These are phyloP conservation scores for Anisodus tanguticus DNA, from an alignment of 257 asterid species.

Conservation along the genomic window DNA sequence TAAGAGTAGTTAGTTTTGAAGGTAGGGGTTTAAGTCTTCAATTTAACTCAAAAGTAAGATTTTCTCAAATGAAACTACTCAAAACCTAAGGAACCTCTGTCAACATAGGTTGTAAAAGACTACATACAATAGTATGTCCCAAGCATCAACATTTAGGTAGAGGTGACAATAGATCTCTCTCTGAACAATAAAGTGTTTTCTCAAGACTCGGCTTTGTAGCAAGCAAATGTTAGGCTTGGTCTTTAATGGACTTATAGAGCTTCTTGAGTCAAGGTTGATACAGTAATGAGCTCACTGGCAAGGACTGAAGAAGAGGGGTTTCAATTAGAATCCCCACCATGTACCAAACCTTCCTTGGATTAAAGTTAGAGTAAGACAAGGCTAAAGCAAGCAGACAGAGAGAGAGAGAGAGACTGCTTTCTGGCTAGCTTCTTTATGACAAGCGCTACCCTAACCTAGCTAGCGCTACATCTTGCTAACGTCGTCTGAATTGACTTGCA, in stretches of 20 bases:
- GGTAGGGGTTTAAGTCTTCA: not conserved
- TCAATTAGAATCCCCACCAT: slow-evolving; percentile 7
- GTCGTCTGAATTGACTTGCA: no score
- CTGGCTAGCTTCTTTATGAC: no score
- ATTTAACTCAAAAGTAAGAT: not conserved
- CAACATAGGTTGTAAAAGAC: not conserved
- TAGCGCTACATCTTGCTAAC: no score
- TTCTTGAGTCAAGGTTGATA: slow-evolving; percentile 17
- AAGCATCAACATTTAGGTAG: not conserved
- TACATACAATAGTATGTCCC: not conserved
- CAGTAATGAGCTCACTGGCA: not conserved
- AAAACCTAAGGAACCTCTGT: slow-evolving; percentile 19
- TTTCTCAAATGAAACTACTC: slow-evolving; percentile 7
- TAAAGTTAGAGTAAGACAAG: slow-evolving; percentile 17
- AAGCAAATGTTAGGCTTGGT: slow-evolving; percentile 3
- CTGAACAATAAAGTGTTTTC: not conserved
- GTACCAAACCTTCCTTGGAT: not conserved
- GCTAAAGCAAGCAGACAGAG: not conserved
- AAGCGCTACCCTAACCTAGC: no score
- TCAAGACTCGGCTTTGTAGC: not conserved
- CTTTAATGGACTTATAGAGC: slow-evolving; percentile 5
- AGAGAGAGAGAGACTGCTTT: not conserved
- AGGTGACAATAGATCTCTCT: slow-evolving; percentile 1
- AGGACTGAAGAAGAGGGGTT: not conserved
- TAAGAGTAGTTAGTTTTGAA: not conserved